phyloP scores from a whole-genome alignment of 768 basidiomycete species.

The Coprinellus micaceus region DNA sequence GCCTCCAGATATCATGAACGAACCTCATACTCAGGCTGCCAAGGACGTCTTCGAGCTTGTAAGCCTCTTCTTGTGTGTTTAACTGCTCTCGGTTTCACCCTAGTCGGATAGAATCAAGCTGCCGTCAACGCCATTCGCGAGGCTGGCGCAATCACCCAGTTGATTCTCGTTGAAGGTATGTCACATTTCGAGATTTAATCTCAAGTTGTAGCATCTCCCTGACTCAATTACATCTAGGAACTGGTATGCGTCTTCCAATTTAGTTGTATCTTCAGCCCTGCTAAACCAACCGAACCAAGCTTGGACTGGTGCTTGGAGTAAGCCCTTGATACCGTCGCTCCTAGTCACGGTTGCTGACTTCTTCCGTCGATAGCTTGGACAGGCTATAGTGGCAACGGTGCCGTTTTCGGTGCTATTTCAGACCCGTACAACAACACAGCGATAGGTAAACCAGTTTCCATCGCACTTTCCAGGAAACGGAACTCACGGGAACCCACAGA shows the following conservation, averaged over 20 bases:
- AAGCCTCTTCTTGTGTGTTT: background rate
- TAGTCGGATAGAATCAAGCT: slow-evolving; percentile 47
- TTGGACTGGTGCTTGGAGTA: slow-evolving; percentile 58
- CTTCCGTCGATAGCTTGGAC: slow-evolving; percentile 42
- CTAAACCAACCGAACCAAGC: no score
- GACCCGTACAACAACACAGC: slow-evolving; percentile 63
- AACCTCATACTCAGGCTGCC: slow-evolving; percentile 58
- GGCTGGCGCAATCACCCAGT: slow-evolving; percentile 55
- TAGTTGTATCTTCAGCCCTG: background rate
- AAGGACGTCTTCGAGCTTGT: slow-evolving; percentile 44
- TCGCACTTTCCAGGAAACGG: background rate
- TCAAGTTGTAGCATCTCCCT: no score
- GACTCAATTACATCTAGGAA: background rate
- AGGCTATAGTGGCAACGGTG: slow-evolving; percentile 48
- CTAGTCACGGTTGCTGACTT: no score
- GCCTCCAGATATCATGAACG: slow-evolving; percentile 35
- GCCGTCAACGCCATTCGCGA: slow-evolving; percentile 63
- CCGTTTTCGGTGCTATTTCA: slow-evolving; percentile 45
- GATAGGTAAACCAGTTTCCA: slow-evolving; percentile 36
- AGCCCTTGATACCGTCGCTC: background rate
- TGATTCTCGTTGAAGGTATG: slow-evolving; percentile 43
- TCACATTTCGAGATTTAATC: background rate
- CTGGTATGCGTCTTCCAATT: slow-evolving; percentile 5
- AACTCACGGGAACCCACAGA: slow-evolving; percentile 29
- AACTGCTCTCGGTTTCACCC: background rate